Evolutionary conservation across 257 asterid species (phyloP).

Genomic region (Nicotiana tabacum): DNA sequence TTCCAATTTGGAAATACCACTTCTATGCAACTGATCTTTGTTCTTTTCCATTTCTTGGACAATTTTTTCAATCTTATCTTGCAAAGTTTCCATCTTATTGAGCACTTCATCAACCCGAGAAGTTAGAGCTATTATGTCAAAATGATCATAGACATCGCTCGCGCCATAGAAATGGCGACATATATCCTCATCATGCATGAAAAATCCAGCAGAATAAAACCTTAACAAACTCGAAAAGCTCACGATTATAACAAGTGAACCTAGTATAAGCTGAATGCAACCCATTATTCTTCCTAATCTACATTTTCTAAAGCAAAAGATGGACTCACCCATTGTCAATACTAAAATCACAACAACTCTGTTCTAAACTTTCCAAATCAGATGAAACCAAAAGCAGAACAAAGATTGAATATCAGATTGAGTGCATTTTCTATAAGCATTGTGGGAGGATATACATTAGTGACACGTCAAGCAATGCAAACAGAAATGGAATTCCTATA

Average conservation of each 20-base stretch:
- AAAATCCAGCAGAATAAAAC: conserved; percentile 63
- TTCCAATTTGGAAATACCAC: conserved; percentile 43
- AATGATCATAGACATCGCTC: conserved; percentile 24
- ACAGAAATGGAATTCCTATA: background rate
- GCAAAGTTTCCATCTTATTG: conserved; percentile 50
- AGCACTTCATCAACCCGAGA: conserved; percentile 66
- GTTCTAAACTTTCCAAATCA: background rate
- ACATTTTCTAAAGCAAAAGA: conserved; percentile 36
- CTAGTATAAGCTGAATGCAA: conserved; percentile 56
- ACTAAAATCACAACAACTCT: background rate
- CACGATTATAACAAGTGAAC: conserved; percentile 57
- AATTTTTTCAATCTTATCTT: conserved; percentile 57
- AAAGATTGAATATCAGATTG: background rate
- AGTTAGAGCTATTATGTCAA: conserved; percentile 36
- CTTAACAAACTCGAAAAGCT: conserved; percentile 63
- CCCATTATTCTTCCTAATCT: conserved; percentile 59
- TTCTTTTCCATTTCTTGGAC: conserved; percentile 50
- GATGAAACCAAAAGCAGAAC: background rate
- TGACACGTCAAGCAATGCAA: background rate
- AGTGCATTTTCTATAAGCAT: background rate
- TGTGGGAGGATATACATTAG: too few relatives aligned
- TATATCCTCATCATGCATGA: conserved; percentile 61
- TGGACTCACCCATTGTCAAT: conserved; percentile 32
- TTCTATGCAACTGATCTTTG: conserved; percentile 21
- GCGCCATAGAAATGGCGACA: conserved; percentile 53